Conservation (phyloP, 2,329 filamentous ascomycete genomes). For the Cadophora gregata region DNA sequence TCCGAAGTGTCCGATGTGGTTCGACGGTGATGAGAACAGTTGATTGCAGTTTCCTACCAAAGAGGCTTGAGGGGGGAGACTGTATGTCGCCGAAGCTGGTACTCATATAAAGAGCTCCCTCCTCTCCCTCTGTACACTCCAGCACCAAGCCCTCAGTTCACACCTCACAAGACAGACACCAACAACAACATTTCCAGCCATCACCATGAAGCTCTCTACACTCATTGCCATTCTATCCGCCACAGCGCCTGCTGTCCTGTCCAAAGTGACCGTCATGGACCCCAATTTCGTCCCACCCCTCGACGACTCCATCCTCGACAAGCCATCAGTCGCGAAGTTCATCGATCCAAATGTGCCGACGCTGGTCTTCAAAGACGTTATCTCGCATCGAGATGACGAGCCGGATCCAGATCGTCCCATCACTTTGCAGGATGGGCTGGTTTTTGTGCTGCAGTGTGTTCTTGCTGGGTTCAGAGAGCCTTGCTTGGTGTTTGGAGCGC, state of each 20-base stretch:
- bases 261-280: neutral
- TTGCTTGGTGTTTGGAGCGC: neutral
- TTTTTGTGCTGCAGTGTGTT: slow-evolving; percentile 3
- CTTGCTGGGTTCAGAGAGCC: neutral
- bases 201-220: neutral
- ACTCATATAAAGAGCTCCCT: neutral
- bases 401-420: slow-evolving; percentile 3
- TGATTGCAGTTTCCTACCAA: neutral
- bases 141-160: neutral
- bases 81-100: neutral
- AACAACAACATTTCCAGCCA: neutral
- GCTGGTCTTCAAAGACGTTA: too few species aligned
- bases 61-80: neutral
- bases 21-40: neutral
- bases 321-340: neutral
- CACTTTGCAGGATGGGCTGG: neutral
- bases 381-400: neutral
- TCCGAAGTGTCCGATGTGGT: neutral
- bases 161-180: neutral
- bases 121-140: neutral
- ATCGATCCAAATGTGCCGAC: neutral
- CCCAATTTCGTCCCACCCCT: neutral
- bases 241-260: neutral
- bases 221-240: neutral
- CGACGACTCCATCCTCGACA: neutral